phyloP scores from a whole-genome alignment of 1,284 basidiomycete genomes.

The Athelia sp. region DNA sequence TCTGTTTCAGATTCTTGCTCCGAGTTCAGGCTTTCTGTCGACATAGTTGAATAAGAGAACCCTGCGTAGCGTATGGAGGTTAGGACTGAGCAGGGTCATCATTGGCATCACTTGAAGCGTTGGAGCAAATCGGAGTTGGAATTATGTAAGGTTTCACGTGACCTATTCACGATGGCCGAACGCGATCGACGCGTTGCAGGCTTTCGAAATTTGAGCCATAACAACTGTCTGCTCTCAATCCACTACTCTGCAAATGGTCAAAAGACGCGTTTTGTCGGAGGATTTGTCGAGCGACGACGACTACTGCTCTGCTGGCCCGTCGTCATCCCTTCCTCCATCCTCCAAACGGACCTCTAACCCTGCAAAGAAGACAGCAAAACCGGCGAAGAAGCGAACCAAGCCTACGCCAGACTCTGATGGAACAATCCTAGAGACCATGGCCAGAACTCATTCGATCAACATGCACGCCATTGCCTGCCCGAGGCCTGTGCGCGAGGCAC shows the following conservation, averaged over 20 bases:
- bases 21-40: no score
- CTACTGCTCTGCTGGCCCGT: neutral
- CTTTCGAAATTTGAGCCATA: no score
- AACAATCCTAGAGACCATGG: neutral
- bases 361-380: neutral
- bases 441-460: slow-evolving; percentile 24
- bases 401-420: neutral
- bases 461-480: slow-evolving; percentile 31
- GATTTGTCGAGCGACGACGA: neutral
- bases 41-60: no score
- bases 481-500: slow-evolving; percentile 35
- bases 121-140: no score
- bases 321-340: neutral
- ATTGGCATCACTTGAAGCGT: no score
- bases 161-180: no score
- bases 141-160: no score
- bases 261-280: neutral
- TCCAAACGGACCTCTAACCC: neutral
- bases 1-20: no score
- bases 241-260: neutral
- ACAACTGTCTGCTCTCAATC: no score
- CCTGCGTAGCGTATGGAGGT: no score
- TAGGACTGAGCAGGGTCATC: no score
- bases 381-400: neutral
- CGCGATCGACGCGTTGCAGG: no score